Base-by-base conservation (phyloP, 2,329 filamentous ascomycete genomes). In the Dactylonectria macrodidyma region DNA sequence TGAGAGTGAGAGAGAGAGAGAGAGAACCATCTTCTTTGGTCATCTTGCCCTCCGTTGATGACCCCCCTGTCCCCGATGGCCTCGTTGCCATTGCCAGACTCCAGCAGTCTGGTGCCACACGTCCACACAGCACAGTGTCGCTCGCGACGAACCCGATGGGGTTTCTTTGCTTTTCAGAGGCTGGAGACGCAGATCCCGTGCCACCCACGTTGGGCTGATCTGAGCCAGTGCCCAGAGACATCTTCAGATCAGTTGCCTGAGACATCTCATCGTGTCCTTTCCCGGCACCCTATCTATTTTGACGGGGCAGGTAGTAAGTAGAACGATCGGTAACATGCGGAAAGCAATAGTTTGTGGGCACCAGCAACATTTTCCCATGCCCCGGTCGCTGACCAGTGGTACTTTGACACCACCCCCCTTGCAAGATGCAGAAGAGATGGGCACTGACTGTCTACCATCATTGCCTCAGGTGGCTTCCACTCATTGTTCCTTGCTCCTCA, bases 31-130 rank as follows among this genome's bases (percentile, higher is more conserved):
- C 30, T 14, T 47, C 44, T 14, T 47, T 54, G 36, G 41, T 52
- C 47, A 16, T 30, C 46, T 22, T 26, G 2, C 67, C 66, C 70
- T 72, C 59, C 74, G 69, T 62, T 44, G n/a, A 14, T 26, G 22
- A 16, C 57, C 57, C 71, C 73, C 73, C 64, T 74, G 73, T 66
- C 67, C 71, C 55, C 68, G 58, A 74, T 71, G 69, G 59, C 59
- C 26, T 67, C 61, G 62, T 55, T 60, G 60, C 65, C 63, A 51
- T 65, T 52, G 51, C 55, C 65, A 38, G 26, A 38, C 59, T 59
- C 54, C 57, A 19, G 34, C 63, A 38, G 66, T 63, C 51, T 62
- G 59, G 65, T 74, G 60, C 68, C 56, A 65, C 66, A 62, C 62
- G 64, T 69, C 33, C 47, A 33, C 62, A 54, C 54, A 67, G 62